phyloP scores from a whole-genome alignment of 1,284 basidiomycete genomes.

The Puccinia sorghi region DNA sequence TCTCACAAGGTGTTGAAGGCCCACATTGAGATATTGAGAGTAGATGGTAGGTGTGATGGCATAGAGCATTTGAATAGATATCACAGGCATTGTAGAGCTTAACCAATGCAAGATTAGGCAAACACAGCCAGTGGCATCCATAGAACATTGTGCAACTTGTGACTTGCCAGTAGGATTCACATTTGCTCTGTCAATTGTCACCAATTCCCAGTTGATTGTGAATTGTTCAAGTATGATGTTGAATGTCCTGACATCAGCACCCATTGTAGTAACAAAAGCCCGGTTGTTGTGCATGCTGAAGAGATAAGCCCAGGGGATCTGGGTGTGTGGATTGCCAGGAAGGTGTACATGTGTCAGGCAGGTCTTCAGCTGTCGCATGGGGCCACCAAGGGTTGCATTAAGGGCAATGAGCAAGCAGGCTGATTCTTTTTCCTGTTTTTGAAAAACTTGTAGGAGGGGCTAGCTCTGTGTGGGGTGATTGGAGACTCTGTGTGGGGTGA shows the following conservation, averaged over 20 bases:
- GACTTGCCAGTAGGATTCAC: background rate
- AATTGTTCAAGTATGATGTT: background rate
- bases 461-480: too few relatives aligned
- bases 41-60: too few relatives aligned
- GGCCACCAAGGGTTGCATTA: background rate
- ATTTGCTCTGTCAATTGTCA: background rate
- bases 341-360: background rate
- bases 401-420: too few relatives aligned
- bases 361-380: background rate
- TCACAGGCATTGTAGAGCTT: slow-evolving; percentile 1
- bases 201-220: background rate
- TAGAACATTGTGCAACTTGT: background rate
- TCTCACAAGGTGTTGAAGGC: too few relatives aligned
- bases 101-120: background rate
- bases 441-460: too few relatives aligned
- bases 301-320: background rate
- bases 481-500: too few relatives aligned
- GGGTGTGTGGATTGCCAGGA: background rate
- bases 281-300: background rate
- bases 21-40: too few relatives aligned
- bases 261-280: background rate
- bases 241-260: background rate
- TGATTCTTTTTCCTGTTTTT: too few relatives aligned
- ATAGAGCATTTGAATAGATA: too few relatives aligned
- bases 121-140: background rate